phyloP scores from a whole-genome alignment of 2,329 filamentous ascomycete species.

The Teratosphaeria zuluensis region DNA sequence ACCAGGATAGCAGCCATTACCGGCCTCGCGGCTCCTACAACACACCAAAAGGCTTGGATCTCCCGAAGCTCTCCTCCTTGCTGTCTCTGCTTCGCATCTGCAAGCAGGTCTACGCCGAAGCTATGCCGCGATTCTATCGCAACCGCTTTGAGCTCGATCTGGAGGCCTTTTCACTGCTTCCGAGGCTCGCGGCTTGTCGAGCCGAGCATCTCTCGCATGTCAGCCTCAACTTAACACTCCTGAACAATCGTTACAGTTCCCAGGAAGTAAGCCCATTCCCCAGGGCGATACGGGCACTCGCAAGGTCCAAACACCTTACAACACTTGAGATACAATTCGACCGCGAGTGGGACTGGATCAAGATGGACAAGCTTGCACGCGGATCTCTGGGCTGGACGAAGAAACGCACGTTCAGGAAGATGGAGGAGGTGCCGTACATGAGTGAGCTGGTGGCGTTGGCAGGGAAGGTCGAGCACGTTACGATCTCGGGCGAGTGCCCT shows the following conservation, averaged over 20 bases:
- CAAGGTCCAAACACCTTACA: background rate
- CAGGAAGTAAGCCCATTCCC: background rate
- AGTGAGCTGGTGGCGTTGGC: background rate
- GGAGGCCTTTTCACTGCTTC: background rate
- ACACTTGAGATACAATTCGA: background rate
- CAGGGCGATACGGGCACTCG: background rate
- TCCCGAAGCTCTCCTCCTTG: background rate
- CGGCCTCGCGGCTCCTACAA: background rate
- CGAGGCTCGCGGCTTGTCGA: background rate
- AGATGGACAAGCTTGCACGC: background rate
- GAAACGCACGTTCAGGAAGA: background rate
- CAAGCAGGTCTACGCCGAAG: conserved; percentile 8
- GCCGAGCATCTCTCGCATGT: background rate
- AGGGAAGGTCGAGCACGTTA: background rate
- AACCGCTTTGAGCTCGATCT: background rate
- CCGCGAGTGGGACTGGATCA: background rate
- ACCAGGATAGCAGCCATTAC: background rate
- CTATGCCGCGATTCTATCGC: conserved; percentile 9
- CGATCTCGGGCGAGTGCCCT: background rate
- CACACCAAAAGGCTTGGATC: background rate
- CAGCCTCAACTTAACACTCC: background rate
- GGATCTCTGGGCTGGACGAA: background rate
- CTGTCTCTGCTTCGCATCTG: conserved; percentile 6
- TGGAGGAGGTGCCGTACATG: conserved; percentile 1
- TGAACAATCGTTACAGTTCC: no score